Evolutionary conservation across 148 eudicot genomes (phyloP), one percentile per base, ranked within the genome.

Genomic region (Pharnaceum exiguum): DNA sequence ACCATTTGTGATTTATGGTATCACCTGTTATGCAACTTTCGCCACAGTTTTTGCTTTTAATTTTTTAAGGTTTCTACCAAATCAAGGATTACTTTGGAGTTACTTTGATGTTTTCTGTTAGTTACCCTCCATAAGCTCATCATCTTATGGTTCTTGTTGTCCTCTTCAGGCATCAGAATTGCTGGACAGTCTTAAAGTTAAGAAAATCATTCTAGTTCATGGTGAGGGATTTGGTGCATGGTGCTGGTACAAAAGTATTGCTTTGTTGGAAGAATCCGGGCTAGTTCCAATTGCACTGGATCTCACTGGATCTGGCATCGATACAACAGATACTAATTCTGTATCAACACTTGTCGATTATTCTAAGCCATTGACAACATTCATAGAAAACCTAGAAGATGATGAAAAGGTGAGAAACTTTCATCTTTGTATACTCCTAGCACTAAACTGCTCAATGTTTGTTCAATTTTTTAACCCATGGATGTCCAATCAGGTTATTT

Each of bases 191-290:
- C 58, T 93, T 33, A 83, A 83, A 71, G 80, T 79, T 43, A 81
- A 71, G 81, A 79, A 58, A 59, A 27, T 93, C 54, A 77, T 93
- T 65, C 72, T 93, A 45, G 67, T 93, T 47, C 99, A 93, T 49
- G 99, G 99, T 24, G 99, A 85, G 78, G 99, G 99, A 17, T 93
- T 93, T 71, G 99, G 99, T 49, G 99, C 99, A 54, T 93, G 99
- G 99, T 88, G 99, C 70, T 93, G 99, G 99, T 93, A 88, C 70
- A 93, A 88, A 81, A 93, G 66, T 64, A 85, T 93, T 77, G 90
- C 99, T 33, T 68, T 79, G 31, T 62, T 93, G 60, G 96, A 93
- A 72, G 99, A 93, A 65, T 67, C 88, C 17, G 96, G 96, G 54
- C 67, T 93, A 55, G 51, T 66, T 55, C 86, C 99, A 22, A 66